Evolutionary conservation across 2,329 filamentous ascomycete species (phyloP).

Genomic region (Penicillium glabrum): DNA sequence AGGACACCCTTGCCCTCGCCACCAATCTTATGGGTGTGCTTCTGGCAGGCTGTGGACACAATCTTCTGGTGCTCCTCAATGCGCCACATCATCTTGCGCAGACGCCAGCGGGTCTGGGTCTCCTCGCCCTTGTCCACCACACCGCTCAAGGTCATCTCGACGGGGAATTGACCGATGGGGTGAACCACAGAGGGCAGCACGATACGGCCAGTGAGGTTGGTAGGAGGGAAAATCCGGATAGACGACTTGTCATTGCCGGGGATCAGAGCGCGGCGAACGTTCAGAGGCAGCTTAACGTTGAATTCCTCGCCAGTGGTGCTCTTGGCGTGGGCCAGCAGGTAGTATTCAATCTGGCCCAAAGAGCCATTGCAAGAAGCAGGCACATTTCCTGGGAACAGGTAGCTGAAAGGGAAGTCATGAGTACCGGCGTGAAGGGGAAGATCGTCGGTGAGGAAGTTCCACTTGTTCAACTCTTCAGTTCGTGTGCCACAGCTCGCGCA

Average conservation of each 20-base stretch:
- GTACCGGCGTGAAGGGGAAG: slow-evolving; percentile 50
- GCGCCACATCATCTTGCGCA: slow-evolving; percentile 89
- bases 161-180: slow-evolving; percentile 77
- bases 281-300: slow-evolving; percentile 66
- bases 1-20: slow-evolving; percentile 68
- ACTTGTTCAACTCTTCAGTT: slow-evolving; percentile 72
- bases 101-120: slow-evolving; percentile 77
- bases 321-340: slow-evolving; percentile 67
- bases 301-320: slow-evolving; percentile 62
- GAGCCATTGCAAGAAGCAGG: slow-evolving; percentile 77
- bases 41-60: slow-evolving; percentile 74
- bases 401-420: slow-evolving; percentile 86
- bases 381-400: slow-evolving; percentile 80
- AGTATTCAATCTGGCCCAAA: slow-evolving; percentile 74
- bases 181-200: slow-evolving; percentile 81
- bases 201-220: slow-evolving; percentile 84
- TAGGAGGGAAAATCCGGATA: slow-evolving; percentile 92
- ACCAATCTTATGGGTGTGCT: slow-evolving; percentile 67
- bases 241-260: slow-evolving; percentile 82
- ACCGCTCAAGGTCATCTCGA: slow-evolving; percentile 82
- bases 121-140: slow-evolving; percentile 70
- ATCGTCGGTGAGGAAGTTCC: slow-evolving; percentile 68
- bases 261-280: slow-evolving; percentile 76
- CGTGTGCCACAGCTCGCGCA: slow-evolving; percentile 75
- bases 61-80: slow-evolving; percentile 85